Percentiles rank a stretch among this genome's conserved stretches.
Conservation (phyloP, 148 eudicot species). For the Rhododendron mucronatum region DNA sequence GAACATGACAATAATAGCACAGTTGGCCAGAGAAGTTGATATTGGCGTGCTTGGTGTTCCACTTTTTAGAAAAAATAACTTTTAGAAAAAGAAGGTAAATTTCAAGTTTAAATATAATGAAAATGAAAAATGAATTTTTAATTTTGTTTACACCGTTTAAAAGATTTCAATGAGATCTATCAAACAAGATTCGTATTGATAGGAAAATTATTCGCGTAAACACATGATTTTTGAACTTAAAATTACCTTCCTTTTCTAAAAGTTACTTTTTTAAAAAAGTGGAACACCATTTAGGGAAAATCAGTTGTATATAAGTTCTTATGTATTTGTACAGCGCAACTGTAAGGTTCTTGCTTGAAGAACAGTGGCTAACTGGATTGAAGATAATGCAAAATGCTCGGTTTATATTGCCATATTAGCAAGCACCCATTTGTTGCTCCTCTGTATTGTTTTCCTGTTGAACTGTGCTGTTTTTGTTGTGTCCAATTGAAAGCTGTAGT, state of each 20-base stretch:
- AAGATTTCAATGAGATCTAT: no score
- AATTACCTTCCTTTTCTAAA: no score
- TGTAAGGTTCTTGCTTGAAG: constrained; percentile 20
- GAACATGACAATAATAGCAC: constrained; percentile 18
- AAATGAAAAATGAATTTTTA: no score
- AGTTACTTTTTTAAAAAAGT: no score
- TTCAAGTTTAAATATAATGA: no score
- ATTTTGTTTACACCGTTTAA: no score
- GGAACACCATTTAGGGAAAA: neutral
- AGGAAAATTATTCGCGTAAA: no score
- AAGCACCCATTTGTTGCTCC: neutral
- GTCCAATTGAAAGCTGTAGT: neutral
- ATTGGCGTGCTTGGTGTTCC: neutral
- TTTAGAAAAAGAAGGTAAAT: no score
- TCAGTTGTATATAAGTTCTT: constrained; percentile 14
- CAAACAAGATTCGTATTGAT: no score
- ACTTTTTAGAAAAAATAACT: no score
- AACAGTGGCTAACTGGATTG: constrained; percentile 15
- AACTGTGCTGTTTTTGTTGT: neutral
- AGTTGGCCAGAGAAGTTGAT: constrained; percentile 55
- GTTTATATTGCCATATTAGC: neutral
- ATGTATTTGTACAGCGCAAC: constrained; percentile 36
- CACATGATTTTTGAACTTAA: no score
- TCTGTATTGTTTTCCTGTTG: neutral
- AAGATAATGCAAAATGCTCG: constrained; percentile 16